A percentile compares a stretch with the other conserved stretches of the same genome.
Conservation (phyloP, 1,284 basidiomycete species). For the Fomitiporia mediterranea region DNA sequence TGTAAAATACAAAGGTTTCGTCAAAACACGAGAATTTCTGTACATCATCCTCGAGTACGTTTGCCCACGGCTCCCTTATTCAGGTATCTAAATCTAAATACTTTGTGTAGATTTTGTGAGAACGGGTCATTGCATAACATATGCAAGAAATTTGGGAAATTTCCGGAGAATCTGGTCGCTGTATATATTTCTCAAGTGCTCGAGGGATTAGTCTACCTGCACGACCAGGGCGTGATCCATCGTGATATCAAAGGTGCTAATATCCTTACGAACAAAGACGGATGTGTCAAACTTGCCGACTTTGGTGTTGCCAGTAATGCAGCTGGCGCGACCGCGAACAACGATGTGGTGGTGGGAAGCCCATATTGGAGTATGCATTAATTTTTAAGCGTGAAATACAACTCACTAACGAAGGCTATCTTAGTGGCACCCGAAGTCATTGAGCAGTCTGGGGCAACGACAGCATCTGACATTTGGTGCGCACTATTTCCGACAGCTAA, state of each 20-base stretch:
- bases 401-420: conserved; percentile 11
- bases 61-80: conserved; percentile 16
- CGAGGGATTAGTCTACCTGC: conserved; percentile 90
- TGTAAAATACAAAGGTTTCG: conserved; percentile 98
- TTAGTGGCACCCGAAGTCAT: conserved; percentile 96
- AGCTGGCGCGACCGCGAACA: conserved; percentile 64
- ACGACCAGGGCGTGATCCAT: conserved; percentile 97
- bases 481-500: conserved; percentile 21
- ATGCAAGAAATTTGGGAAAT: conserved; percentile 96
- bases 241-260: conserved; percentile 99
- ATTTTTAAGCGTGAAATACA: background rate
- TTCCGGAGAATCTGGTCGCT: conserved; percentile 93
- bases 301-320: conserved; percentile 82
- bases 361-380: conserved; percentile 90
- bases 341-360: conserved; percentile 87
- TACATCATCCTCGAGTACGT: conserved; percentile 93
- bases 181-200: conserved; percentile 95
- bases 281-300: conserved; percentile 92
- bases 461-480: conserved; percentile 94
- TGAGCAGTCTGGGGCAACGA: conserved; percentile 94
- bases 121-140: conserved; percentile 96
- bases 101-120: conserved; percentile 78
- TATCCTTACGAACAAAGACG: conserved; percentile 97
- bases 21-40: conserved; percentile 89
- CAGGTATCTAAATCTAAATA: conserved; percentile 7